Conservation (phyloP, 2,329 filamentous ascomycete species). For the Penicillium sp. region DNA sequence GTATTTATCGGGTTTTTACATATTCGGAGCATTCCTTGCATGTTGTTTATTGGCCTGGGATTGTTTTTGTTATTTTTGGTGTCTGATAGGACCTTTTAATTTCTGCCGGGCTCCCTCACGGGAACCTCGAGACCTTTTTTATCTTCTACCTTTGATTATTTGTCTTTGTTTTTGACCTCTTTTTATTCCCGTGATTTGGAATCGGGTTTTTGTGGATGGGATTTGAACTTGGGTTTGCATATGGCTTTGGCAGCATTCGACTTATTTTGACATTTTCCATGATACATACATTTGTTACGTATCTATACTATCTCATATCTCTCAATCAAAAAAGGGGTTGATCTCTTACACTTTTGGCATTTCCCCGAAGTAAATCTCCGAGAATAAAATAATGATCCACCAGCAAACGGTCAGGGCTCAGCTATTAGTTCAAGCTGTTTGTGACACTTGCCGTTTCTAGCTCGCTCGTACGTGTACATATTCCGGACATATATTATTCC, state of each 20-base stretch:
- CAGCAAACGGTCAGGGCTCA: neutral
- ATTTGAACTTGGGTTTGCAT: constrained; percentile 27
- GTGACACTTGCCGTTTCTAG: neutral
- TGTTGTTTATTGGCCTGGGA: constrained; percentile 28
- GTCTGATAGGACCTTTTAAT: constrained; percentile 26
- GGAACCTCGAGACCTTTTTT: constrained; percentile 12
- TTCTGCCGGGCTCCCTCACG: constrained; percentile 13
- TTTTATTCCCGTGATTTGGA: constrained; percentile 4
- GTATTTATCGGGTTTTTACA: constrained; percentile 21
- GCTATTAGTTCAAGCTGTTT: neutral
- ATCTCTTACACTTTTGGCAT: neutral
- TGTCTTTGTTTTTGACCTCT: constrained; percentile 9
- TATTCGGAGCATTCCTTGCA: constrained; percentile 27
- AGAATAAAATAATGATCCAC: constrained; percentile 1
- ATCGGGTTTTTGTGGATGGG: constrained; percentile 16
- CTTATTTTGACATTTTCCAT: constrained; percentile 12
- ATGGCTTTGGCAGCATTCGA: constrained; percentile 25
- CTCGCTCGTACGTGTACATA: neutral
- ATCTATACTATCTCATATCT: constrained; percentile 6
- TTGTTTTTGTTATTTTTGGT: constrained; percentile 17
- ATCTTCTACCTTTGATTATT: constrained; percentile 11
- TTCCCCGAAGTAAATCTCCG: neutral
- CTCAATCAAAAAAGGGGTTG: constrained; percentile 2
- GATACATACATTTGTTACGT: constrained; percentile 1
- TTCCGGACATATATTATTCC: neutral